Conservation (phyloP, 345 rosid species). For the Mallotus nudiflorus region DNA sequence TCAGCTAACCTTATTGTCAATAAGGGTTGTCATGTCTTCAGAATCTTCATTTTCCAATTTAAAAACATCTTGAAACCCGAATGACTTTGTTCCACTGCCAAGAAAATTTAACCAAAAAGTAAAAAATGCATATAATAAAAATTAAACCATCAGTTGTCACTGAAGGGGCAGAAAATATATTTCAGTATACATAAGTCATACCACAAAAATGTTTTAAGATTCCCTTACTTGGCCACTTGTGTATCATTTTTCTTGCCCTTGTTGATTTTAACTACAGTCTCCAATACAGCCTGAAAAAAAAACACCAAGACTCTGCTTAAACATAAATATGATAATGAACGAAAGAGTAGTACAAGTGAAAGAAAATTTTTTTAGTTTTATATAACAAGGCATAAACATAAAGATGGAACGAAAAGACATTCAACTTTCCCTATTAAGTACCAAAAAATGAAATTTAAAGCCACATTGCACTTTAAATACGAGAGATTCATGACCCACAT, state of each 20-base stretch:
- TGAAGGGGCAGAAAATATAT: background rate
- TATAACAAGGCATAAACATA: no score
- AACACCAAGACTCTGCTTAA: constrained; percentile 14
- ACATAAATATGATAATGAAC: constrained; percentile 2
- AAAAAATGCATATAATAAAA: background rate
- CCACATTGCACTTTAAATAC: no score
- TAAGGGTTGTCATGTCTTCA: constrained; percentile 77
- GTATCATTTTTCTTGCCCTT: constrained; percentile 82
- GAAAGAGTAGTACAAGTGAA: no score
- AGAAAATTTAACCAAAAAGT: constrained; percentile 3
- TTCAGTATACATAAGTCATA: background rate
- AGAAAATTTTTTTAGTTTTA: no score
- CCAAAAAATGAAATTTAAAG: no score
- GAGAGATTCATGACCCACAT: no score
- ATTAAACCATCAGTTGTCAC: constrained; percentile 4
- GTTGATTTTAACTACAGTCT: constrained; percentile 92
- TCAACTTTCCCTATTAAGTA: no score
- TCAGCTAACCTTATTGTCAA: constrained; percentile 80
- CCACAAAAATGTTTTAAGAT: constrained; percentile 3
- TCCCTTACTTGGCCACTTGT: constrained; percentile 61
- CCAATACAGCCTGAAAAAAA: constrained; percentile 78
- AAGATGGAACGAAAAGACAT: no score
- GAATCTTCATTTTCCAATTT: constrained; percentile 91
- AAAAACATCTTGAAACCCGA: constrained; percentile 93
- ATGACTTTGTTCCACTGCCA: constrained; percentile 70